These are phyloP conservation scores for Eragrostis nindensis DNA, from an alignment of 176 grass and related monocot species.

Conservation along the genomic window DNA sequence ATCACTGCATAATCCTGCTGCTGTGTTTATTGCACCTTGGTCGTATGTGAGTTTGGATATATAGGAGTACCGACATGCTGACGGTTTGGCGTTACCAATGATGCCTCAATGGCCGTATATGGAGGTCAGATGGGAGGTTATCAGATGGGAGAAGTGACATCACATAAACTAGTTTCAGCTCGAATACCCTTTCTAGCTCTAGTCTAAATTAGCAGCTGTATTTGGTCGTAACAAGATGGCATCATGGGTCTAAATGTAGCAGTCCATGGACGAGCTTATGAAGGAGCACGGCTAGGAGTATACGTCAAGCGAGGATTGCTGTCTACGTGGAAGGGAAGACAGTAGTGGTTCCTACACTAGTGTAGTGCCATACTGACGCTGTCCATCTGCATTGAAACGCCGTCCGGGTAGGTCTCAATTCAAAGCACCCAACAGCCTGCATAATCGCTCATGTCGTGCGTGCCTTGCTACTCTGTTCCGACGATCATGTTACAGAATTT, in stretches of 20 bases:
- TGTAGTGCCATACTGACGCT: background rate
- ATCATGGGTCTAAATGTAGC: background rate
- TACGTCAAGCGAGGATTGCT: background rate
- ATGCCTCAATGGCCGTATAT: no score
- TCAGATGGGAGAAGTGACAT: no score
- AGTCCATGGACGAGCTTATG: background rate
- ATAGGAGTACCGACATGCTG: no score
- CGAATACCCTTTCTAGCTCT: background rate
- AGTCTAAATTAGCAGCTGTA: background rate
- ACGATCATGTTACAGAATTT: no score
- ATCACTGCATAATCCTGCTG: no score
- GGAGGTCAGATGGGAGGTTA: no score
- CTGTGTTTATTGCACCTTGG: no score
- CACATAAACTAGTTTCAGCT: background rate
- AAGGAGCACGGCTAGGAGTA: background rate
- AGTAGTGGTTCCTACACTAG: background rate
- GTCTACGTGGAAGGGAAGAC: background rate
- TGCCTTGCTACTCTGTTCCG: no score
- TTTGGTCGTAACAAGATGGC: background rate
- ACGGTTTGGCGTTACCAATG: background rate
- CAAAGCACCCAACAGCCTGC: background rate
- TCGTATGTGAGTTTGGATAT: no score
- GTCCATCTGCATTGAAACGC: background rate
- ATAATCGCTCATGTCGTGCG: no score
- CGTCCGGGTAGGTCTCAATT: background rate